A percentile compares a stretch with the other conserved stretches of the same genome.
These are phyloP conservation scores for Cocos nucifera DNA, from an alignment of 176 grass and related monocot species.

Conservation along the genomic window DNA sequence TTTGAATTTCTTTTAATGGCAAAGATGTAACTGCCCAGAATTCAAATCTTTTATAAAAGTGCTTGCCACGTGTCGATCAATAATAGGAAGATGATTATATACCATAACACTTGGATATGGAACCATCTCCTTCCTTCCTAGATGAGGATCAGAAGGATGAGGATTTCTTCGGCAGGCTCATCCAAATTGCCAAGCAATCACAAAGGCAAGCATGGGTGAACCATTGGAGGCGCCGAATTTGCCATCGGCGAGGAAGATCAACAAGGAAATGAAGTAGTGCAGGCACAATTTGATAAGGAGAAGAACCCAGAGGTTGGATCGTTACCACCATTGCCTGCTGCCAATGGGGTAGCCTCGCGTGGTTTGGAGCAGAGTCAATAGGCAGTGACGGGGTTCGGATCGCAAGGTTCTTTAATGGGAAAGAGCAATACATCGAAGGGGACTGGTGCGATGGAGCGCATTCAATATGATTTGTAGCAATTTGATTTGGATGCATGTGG, in stretches of 20 bases:
- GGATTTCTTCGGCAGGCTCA: background rate
- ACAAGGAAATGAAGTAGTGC: background rate
- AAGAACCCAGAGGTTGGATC: too few relatives aligned
- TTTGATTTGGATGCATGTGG: slow-evolving; percentile 23
- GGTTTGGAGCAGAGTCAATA: too few relatives aligned
- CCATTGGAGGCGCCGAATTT: background rate
- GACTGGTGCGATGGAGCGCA: slow-evolving; percentile 62
- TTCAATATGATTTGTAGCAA: slow-evolving; percentile 25
- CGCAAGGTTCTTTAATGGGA: slow-evolving; percentile 18
- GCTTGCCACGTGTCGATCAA: too few relatives aligned
- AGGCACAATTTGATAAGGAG: background rate
- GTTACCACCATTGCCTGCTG: too few relatives aligned
- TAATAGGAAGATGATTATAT: too few relatives aligned
- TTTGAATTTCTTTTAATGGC: too few relatives aligned
- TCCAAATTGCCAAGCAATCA: background rate
- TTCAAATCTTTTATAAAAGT: too few relatives aligned
- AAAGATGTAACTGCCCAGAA: too few relatives aligned
- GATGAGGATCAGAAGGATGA: background rate
- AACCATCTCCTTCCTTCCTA: background rate
- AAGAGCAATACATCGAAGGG: slow-evolving; percentile 23
- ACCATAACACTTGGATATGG: too few relatives aligned
- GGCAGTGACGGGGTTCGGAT: slow-evolving; percentile 4
- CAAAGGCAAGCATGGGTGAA: background rate
- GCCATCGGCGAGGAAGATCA: background rate
- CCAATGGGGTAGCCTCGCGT: too few relatives aligned